A percentile compares a stretch with the other conserved stretches of the same genome.
These are phyloP conservation scores for Diaporthe humulicola DNA, from an alignment of 2,329 filamentous ascomycete genomes.

Conservation along the genomic window DNA sequence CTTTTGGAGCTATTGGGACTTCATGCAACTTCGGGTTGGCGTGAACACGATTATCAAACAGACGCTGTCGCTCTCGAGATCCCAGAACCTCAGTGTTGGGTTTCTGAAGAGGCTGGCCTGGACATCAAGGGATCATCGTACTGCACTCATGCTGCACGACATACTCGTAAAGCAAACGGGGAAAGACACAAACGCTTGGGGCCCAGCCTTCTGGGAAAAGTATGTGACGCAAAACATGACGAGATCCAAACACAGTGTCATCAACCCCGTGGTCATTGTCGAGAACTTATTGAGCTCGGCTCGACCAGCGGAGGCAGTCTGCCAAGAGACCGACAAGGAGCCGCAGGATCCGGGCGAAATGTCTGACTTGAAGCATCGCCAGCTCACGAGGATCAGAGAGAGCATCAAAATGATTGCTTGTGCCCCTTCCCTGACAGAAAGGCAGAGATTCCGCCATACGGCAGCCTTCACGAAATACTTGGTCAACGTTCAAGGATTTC, in stretches of 20 bases:
- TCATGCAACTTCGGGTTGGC: constrained; percentile 40
- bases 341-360: neutral
- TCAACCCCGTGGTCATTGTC: constrained; percentile 26
- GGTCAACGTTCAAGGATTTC: constrained; percentile 45
- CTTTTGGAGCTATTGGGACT: constrained; percentile 42
- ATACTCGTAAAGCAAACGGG: constrained; percentile 33
- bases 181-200: constrained; percentile 37
- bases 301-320: constrained; percentile 2
- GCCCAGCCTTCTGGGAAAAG: constrained; percentile 44
- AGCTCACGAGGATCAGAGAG: constrained; percentile 26
- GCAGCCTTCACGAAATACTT: constrained; percentile 50
- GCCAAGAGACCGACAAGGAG: neutral
- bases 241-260: constrained; percentile 20
- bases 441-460: constrained; percentile 49
- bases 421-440: constrained; percentile 28
- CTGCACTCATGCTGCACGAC: constrained; percentile 42
- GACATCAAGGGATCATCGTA: constrained; percentile 40
- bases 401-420: constrained; percentile 17
- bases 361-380: neutral
- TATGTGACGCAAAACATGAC: constrained; percentile 36
- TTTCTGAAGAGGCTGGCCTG: constrained; percentile 44
- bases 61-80: constrained; percentile 42
- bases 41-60: constrained; percentile 41
- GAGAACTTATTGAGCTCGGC: constrained; percentile 26
- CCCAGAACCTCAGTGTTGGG: neutral